phyloP scores from a whole-genome alignment of 768 basidiomycete species.

The Tulasnella sp. region DNA sequence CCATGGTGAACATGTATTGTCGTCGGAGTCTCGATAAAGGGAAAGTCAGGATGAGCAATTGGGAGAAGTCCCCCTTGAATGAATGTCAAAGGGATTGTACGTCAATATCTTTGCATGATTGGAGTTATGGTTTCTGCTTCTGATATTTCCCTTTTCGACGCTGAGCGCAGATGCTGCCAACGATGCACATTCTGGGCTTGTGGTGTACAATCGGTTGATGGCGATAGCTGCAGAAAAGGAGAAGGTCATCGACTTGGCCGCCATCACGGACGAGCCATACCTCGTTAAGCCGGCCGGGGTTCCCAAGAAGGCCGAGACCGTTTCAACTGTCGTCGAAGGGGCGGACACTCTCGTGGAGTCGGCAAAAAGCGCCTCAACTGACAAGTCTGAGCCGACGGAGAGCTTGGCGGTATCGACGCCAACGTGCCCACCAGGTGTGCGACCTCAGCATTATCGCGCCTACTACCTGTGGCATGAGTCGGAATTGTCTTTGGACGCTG shows the following conservation, averaged over 20 bases:
- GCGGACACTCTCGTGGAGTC: no score
- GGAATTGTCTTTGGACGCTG: background rate
- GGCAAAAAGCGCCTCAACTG: no score
- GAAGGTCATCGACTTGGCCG: background rate
- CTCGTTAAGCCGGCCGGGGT: no score
- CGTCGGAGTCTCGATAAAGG: conserved; percentile 34
- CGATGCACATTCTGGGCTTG: conserved; percentile 39
- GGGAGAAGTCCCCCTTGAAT: conserved; percentile 30
- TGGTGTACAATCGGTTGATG: conserved; percentile 34
- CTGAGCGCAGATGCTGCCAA: conserved; percentile 39
- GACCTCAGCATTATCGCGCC: background rate
- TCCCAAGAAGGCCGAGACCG: no score
- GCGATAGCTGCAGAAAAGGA: conserved; percentile 25
- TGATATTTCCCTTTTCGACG: no score
- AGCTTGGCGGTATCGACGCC: no score
- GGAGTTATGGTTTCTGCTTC: background rate
- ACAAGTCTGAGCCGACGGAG: no score
- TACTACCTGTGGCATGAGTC: conserved; percentile 2
- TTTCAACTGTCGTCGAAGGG: no score
- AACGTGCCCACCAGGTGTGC: background rate
- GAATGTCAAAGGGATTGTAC: conserved; percentile 16
- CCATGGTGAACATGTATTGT: conserved; percentile 36
- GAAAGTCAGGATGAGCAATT: conserved; percentile 38
- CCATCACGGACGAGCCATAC: background rate
- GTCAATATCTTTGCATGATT: conserved; percentile 21